These are phyloP conservation scores for Aspergillus neotritici DNA, from an alignment of 2,329 filamentous ascomycete genomes.

Conservation along the genomic window DNA sequence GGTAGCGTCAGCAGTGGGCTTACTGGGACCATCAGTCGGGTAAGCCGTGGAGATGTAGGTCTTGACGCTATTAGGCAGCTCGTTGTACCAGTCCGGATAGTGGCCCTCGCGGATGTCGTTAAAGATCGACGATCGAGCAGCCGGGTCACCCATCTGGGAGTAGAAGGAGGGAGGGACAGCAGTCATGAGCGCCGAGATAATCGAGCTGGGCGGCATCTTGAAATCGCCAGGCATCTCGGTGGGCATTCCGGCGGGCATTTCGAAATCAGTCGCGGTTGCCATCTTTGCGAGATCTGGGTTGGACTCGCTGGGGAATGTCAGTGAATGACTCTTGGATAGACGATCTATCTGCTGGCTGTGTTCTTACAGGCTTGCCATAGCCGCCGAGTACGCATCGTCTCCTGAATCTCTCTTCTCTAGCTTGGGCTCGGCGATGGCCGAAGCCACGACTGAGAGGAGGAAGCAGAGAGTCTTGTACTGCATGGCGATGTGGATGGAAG, in stretches of 20 bases:
- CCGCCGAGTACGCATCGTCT: background rate
- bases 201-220: constrained; percentile 18
- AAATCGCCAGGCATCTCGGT: constrained; percentile 2
- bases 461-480: constrained; percentile 21
- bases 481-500: constrained; percentile 11
- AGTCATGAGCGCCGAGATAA: constrained; percentile 21
- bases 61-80: constrained; percentile 23
- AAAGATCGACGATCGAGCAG: constrained; percentile 16
- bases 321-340: background rate
- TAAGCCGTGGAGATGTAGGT: constrained; percentile 14
- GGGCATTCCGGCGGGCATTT: constrained; percentile 2
- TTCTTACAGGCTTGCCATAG: background rate
- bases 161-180: constrained; percentile 23
- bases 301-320: background rate
- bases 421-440: constrained; percentile 14
- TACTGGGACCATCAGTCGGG: background rate
- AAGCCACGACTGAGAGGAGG: constrained; percentile 16
- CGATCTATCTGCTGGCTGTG: too few relatives aligned
- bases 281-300: background rate
- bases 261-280: constrained; percentile 4
- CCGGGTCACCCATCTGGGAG: constrained; percentile 15
- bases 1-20: constrained; percentile 2
- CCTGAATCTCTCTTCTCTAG: constrained; percentile 6
- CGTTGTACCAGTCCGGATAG: constrained; percentile 23
- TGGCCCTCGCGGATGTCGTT: constrained; percentile 19